phyloP scores from a whole-genome alignment of 1,284 basidiomycete species.

The Anthracocystis walkeri region DNA sequence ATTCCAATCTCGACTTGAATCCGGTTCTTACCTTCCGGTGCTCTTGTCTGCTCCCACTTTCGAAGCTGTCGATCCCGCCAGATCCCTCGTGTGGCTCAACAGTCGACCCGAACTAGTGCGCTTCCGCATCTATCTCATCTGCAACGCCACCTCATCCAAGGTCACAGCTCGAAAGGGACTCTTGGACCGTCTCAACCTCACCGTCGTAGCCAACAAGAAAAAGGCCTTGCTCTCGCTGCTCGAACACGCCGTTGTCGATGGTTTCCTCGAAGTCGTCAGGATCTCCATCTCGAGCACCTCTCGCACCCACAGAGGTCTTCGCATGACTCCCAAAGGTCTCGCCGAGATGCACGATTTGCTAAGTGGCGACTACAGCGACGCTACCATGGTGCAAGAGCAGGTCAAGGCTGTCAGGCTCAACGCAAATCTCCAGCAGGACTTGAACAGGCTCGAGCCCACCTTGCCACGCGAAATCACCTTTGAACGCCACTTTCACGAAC shows the following conservation, averaged over 20 bases:
- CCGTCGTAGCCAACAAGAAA: not conserved
- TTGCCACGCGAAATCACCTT: slow-evolving; percentile 46
- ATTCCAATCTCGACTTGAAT: not conserved
- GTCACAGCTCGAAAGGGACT: slow-evolving; percentile 29
- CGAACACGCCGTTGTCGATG: slow-evolving; percentile 38
- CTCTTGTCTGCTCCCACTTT: slow-evolving; percentile 24
- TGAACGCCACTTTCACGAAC: slow-evolving; percentile 39
- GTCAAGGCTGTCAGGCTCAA: slow-evolving; percentile 20
- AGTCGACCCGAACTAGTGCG: slow-evolving; percentile 55
- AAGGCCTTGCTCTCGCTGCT: slow-evolving; percentile 27
- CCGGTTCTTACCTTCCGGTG: not conserved
- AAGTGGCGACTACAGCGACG: slow-evolving; percentile 20
- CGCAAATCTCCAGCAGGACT: slow-evolving; percentile 25
- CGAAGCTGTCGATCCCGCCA: slow-evolving; percentile 36
- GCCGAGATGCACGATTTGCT: slow-evolving; percentile 40
- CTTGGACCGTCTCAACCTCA: slow-evolving; percentile 27
- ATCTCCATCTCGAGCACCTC: slow-evolving; percentile 18
- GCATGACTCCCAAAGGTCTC: slow-evolving; percentile 38
- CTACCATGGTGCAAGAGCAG: slow-evolving; percentile 26
- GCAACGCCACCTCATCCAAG: slow-evolving; percentile 31
- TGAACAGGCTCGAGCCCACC: slow-evolving; percentile 17
- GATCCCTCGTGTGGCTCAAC: slow-evolving; percentile 47
- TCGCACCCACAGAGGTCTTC: slow-evolving; percentile 24
- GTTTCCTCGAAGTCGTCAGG: slow-evolving; percentile 44
- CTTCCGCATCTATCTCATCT: slow-evolving; percentile 42